phyloP scores from a whole-genome alignment of 2,329 filamentous ascomycete genomes.

The Colletotrichum agaves region DNA sequence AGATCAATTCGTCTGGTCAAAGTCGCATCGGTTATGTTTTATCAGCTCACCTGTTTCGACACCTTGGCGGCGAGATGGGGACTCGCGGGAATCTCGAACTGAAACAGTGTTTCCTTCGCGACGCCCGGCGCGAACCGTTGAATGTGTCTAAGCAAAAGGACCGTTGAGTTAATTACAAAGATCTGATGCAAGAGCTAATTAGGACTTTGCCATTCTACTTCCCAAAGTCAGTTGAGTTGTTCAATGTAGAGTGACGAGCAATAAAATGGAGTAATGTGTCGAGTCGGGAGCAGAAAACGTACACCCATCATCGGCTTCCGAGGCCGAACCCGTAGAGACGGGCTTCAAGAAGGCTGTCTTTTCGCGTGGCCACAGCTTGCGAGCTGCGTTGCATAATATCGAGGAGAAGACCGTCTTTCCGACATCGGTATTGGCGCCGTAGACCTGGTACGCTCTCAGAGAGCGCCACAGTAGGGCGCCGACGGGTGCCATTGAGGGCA shows the following conservation, averaged over 20 bases:
- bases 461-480: conserved; percentile 74
- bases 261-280: not conserved
- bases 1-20: not conserved
- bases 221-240: conserved; percentile 10
- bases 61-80: conserved; percentile 76
- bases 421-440: conserved; percentile 85
- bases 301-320: conserved; percentile 79
- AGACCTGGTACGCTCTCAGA: conserved; percentile 78
- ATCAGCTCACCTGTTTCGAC: conserved; percentile 53
- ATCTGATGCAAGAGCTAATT: not conserved
- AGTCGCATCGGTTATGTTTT: not conserved
- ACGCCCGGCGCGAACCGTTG: conserved; percentile 65
- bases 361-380: conserved; percentile 55
- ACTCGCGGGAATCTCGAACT: conserved; percentile 80
- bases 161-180: conserved; percentile 1
- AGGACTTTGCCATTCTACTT: conserved; percentile 7
- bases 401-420: conserved; percentile 87
- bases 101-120: conserved; percentile 67
- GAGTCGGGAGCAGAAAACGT: conserved; percentile 14
- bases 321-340: conserved; percentile 77
- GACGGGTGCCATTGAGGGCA: conserved; percentile 55
- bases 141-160: conserved; percentile 67
- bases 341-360: conserved; percentile 79
- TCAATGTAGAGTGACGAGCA: not conserved
- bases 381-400: conserved; percentile 72